Base-by-base conservation (phyloP, 768 basidiomycete species). In the Hebeloma cylindrosporum region DNA sequence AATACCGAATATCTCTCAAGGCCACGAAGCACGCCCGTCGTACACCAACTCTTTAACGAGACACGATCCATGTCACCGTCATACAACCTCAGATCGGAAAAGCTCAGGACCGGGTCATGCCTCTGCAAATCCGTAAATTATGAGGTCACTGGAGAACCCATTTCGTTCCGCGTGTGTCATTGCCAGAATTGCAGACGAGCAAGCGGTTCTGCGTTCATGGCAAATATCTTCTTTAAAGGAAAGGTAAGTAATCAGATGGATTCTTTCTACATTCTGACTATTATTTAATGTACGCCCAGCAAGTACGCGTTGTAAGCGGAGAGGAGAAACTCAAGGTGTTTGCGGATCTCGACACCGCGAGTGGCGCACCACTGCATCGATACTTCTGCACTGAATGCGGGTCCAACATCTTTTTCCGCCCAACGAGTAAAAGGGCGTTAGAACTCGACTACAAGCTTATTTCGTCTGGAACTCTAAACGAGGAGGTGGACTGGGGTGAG, bases 121-220 rank as follows among this genome's bases (percentile, higher is more conserved):
- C 57, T 74, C 4, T 74, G 72, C 54, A 53, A 60, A 43, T 41
- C 58, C 7, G 59, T 74, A 21, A 56, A 57, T 40, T 74, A 69
- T 41, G 60, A 63, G 20, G 45, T 71, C 5, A 54, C 48, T 11
- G 71, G 67, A 1, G 64, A 67, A 23, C 72, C 71, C 3, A 28
- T 68, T 40, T 58, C 63, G 1, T 69, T 68, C 44, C 56, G 64
- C n/a, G 60, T 72, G 1, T 74, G 72, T 50, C 68, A 74, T 52
- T 74, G 72, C 51, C 43, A 42, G n/a, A 69, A 73, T 35, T 73
- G 72, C 51, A 66, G 62, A 54, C 72, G 72, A 53, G 60, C 66
- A 14, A 69, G 64, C 13, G 71, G 72, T 5, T 59, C 66, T n/a
- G 67, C 68, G 13, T 71, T 71, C 45, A 64, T 71, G 64, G 58